Percentiles rank a stretch among this genome's conserved stretches.
These are phyloP conservation scores for Vanrija pseudolonga DNA, from an alignment of 1,284 basidiomycete genomes.

Conservation along the genomic window DNA sequence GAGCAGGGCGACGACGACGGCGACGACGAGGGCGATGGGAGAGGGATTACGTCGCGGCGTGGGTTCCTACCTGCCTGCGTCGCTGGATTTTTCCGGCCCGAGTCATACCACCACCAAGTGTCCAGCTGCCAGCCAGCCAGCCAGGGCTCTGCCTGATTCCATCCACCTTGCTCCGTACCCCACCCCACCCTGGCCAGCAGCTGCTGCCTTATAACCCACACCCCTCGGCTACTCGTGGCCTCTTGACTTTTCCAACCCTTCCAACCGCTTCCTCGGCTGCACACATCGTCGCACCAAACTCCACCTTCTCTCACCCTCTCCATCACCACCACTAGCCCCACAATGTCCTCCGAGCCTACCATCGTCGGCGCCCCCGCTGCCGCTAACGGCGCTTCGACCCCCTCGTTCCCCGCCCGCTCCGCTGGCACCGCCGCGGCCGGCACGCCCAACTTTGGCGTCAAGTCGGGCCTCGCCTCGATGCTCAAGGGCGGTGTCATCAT, in stretches of 20 bases:
- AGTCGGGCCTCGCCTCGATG: slow-evolving; percentile 92
- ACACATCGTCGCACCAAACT: too few relatives aligned
- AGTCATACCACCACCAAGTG: too few relatives aligned
- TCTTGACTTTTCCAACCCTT: slow-evolving; percentile 2
- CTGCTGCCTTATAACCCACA: background rate
- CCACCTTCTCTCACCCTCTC: too few relatives aligned
- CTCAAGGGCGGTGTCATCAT: slow-evolving; percentile 87
- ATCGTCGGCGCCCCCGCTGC: slow-evolving; percentile 9
- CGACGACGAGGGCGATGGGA: too few relatives aligned
- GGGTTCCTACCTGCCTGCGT: too few relatives aligned
- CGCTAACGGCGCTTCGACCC: slow-evolving; percentile 11
- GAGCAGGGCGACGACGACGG: too few relatives aligned
- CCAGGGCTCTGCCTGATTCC: too few relatives aligned
- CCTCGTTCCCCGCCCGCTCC: slow-evolving; percentile 10
- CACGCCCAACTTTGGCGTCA: slow-evolving; percentile 83
- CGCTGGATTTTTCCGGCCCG: too few relatives aligned
- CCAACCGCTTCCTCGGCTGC: background rate
- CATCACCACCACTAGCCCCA: background rate
- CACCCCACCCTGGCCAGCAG: background rate
- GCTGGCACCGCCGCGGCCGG: slow-evolving; percentile 21
- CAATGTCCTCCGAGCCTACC: slow-evolving; percentile 19
- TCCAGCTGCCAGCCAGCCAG: too few relatives aligned
- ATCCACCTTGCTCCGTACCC: too few relatives aligned
- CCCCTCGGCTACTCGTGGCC: background rate
- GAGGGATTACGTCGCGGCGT: too few relatives aligned